phyloP scores from a whole-genome alignment of 805 yeast genomes.

The Wickerhamomyces chaumierensis region DNA sequence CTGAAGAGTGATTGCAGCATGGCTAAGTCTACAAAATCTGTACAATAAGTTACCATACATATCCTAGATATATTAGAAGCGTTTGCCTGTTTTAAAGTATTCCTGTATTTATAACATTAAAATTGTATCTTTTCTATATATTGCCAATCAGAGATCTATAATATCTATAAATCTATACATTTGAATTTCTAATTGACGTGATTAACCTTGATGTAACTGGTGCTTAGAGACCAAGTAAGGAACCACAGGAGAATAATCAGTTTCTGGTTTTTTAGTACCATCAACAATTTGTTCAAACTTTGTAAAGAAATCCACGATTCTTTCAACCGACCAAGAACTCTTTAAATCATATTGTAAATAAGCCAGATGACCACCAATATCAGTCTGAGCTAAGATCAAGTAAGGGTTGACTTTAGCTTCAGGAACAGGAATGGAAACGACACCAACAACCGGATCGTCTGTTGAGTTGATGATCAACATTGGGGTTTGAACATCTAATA shows the following conservation, averaged over 20 bases:
- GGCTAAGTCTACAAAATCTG: no score
- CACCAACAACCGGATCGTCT: constrained; percentile 60
- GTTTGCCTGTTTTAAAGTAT: no score
- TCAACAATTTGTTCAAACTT: constrained; percentile 27
- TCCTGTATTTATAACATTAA: no score
- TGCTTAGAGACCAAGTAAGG: constrained; percentile 1
- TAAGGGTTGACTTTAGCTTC: constrained; percentile 49
- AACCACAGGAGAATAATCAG: constrained; percentile 9
- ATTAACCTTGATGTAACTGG: not conserved
- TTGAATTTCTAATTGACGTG: not conserved
- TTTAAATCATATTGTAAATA: constrained; percentile 31
- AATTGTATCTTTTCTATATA: no score
- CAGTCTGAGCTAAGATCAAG: constrained; percentile 42
- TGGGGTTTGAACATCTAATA: constrained; percentile 50
- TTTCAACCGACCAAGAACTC: constrained; percentile 33
- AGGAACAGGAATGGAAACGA: constrained; percentile 34
- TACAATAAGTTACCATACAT: no score
- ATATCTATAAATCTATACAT: not conserved
- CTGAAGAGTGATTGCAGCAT: not conserved
- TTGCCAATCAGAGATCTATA: no score
- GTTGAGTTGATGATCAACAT: constrained; percentile 43
- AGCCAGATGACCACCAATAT: constrained; percentile 65
- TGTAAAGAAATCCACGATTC: constrained; percentile 28
- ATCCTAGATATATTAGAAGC: no score
- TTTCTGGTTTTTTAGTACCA: constrained; percentile 6